Evolutionary conservation across 2,329 filamentous ascomycete species (phyloP).

Genomic region (Calonectria montana): DNA sequence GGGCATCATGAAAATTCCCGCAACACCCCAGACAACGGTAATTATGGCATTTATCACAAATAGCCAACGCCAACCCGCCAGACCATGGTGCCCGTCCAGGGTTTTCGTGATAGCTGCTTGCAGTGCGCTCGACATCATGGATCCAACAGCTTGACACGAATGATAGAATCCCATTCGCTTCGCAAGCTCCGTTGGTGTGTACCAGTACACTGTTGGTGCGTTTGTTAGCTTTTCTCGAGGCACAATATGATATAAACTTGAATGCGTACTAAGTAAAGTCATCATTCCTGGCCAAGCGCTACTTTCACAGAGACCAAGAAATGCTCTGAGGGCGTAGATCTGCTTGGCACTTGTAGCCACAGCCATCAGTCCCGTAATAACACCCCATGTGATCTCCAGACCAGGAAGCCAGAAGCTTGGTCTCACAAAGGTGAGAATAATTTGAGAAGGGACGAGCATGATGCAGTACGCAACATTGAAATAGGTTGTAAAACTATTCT

Average conservation of each 20-base stretch:
- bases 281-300: conserved; percentile 51
- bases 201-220: conserved; percentile 21
- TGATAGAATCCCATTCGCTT: conserved; percentile 54
- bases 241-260: too few species aligned
- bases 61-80: conserved; percentile 57
- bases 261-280: conserved; percentile 44
- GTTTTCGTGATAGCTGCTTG: conserved; percentile 54
- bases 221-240: not conserved
- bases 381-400: conserved; percentile 46
- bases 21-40: conserved; percentile 45
- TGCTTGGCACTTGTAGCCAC: conserved; percentile 47
- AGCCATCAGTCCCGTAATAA: conserved; percentile 45
- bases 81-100: conserved; percentile 50
- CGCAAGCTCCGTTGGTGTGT: conserved; percentile 26
- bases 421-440: conserved; percentile 52
- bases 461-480: conserved; percentile 71
- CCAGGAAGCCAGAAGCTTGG: conserved; percentile 52
- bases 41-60: conserved; percentile 58
- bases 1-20: conserved; percentile 49
- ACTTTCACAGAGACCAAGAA: conserved; percentile 52
- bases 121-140: conserved; percentile 57
- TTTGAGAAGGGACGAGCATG: conserved; percentile 51
- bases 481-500: conserved; percentile 51
- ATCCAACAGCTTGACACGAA: conserved; percentile 52
- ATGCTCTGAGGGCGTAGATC: conserved; percentile 52